Conservation (phyloP, 805 yeast genomes). For the Candida golubevii region DNA sequence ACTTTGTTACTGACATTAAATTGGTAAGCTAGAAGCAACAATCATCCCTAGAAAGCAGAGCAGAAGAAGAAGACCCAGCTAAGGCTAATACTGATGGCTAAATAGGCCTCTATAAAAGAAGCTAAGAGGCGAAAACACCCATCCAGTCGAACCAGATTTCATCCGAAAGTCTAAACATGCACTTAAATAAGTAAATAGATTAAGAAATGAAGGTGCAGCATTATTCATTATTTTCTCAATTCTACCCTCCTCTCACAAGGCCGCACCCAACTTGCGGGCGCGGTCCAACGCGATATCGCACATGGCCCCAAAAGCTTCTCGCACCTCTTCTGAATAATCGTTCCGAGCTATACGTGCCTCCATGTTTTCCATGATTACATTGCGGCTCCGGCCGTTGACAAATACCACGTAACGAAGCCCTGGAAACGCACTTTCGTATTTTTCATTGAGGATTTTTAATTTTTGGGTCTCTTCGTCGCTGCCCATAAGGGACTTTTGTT, state of each 20-base stretch:
- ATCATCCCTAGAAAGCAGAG: too few relatives aligned
- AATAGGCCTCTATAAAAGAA: too few relatives aligned
- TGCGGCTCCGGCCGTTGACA: constrained; percentile 77
- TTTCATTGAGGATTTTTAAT: constrained; percentile 50
- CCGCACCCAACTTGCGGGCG: constrained; percentile 47
- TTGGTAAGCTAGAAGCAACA: too few relatives aligned
- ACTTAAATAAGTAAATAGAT: too few relatives aligned
- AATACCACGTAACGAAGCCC: constrained; percentile 83
- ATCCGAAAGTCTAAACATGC: too few relatives aligned
- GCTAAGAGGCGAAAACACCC: too few relatives aligned
- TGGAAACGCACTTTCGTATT: constrained; percentile 58
- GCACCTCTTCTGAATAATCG: constrained; percentile 53
- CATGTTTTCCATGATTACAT: constrained; percentile 53
- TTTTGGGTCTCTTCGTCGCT: constrained; percentile 46
- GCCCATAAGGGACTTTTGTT: constrained; percentile 61
- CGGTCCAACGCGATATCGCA: constrained; percentile 87
- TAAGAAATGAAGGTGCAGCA: too few relatives aligned
- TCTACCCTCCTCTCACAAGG: not conserved
- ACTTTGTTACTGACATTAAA: too few relatives aligned
- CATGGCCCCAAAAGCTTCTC: constrained; percentile 79
- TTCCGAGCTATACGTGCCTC: constrained; percentile 42
- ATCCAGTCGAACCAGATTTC: too few relatives aligned
- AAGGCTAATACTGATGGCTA: too few relatives aligned
- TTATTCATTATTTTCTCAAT: constrained; percentile 3
- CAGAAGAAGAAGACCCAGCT: too few relatives aligned